Base-by-base conservation (phyloP, 2,329 filamentous ascomycete genomes). In the Pseudogymnoascus sp. region DNA sequence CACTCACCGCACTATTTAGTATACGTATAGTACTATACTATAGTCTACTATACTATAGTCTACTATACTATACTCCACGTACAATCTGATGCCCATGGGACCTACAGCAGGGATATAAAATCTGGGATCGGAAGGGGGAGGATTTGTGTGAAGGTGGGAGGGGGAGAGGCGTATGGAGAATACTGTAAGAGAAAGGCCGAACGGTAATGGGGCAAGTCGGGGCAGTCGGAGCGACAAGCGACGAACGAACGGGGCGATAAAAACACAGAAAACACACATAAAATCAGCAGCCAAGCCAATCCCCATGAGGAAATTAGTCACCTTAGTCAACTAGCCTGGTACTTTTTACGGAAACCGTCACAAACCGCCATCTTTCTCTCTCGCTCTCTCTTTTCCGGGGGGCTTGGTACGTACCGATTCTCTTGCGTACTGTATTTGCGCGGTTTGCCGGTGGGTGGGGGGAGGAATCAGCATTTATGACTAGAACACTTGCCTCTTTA, bases 51-150 rank as follows among this genome's bases (percentile, higher is more conserved):
- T 23, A 23, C 23, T 23, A n/a, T n/a, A n/a, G n/a, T n/a, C n/a
- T 17, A 26, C 26, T 10, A 15, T 15, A 17, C 19, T 37, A 37
- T 29, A 15, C 26, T 62, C 37, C 46, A 62, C 61, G 61, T 53
- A 63, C 63, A 63, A 61, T 40, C 60, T 62, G 19, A 64, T 44
- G 64, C 64, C 63, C 63, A 67, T 63, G 65, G 64, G 63, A 63
- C 64, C 64, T 64, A 59, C 63, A 60, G 63, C 64, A 64, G 66
- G 64, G 38, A 42, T 42, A 42, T 19, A 42, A 42, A 64, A 61
- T 64, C 59, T 60, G 42, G 35, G 60, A 60, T 40, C 29, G 23
- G 42, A 42, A 40, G 50, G 50, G 53, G 46, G 40, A 61, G 44
- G 17, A 26, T 29, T 17, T 38, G 35, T 23, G 21, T 40, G 21